These are phyloP conservation scores for Paradendryphiella salina DNA, from an alignment of 2,329 filamentous ascomycete genomes.

Conservation along the genomic window DNA sequence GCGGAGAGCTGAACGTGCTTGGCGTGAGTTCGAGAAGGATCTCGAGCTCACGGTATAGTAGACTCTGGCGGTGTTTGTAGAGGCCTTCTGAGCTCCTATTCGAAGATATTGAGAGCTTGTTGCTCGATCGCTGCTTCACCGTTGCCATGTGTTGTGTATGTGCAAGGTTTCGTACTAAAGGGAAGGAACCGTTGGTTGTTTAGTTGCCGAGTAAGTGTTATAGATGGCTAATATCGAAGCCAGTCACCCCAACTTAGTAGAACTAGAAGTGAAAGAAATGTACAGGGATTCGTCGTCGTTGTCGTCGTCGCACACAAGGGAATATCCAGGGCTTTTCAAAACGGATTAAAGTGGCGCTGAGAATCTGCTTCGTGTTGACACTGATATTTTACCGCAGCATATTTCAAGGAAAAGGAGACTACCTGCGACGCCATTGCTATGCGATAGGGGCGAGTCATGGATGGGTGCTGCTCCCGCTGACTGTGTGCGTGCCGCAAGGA, in stretches of 20 bases:
- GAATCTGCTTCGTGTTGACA: constrained; percentile 1
- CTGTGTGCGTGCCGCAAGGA: constrained; percentile 12
- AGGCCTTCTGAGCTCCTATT: constrained; percentile 31
- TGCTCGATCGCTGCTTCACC: constrained; percentile 19
- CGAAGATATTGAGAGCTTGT: constrained; percentile 32
- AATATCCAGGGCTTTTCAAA: not conserved
- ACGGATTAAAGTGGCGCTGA: constrained; percentile 4
- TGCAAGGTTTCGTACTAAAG: not conserved
- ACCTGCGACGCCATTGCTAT: constrained; percentile 16
- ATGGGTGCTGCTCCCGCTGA: constrained; percentile 9
- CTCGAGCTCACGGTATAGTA: constrained; percentile 41
- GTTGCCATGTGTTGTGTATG: constrained; percentile 15
- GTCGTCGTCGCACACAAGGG: not conserved
- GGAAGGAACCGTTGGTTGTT: not conserved
- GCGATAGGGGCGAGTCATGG: constrained; percentile 18
- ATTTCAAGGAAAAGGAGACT: constrained; percentile 16
- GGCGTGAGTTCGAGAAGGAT: constrained; percentile 42
- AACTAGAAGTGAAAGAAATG: not conserved
- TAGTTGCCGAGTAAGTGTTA: constrained; percentile 4
- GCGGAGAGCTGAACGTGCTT: constrained; percentile 36
- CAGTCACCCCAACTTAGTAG: not conserved
- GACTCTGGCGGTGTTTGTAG: constrained; percentile 38
- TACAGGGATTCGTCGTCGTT: not conserved
- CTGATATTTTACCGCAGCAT: constrained; percentile 1
- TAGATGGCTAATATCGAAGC: not conserved